Conservation (phyloP, 2,329 filamentous ascomycete genomes). For the Phialemonium atrogriseum region DNA sequence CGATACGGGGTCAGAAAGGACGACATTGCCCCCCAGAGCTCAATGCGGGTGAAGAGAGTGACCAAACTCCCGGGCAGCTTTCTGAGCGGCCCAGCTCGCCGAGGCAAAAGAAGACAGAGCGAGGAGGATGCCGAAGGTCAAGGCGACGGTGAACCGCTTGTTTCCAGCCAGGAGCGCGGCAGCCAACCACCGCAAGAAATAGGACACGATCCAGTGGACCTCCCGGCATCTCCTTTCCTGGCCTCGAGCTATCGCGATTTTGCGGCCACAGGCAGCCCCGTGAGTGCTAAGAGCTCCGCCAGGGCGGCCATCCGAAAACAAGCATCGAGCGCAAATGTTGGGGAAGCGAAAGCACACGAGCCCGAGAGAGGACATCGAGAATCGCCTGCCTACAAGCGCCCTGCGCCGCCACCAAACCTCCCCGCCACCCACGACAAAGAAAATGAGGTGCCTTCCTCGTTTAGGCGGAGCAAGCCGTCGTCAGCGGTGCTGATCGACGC, state of each 20-base stretch:
- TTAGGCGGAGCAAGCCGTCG: conserved; percentile 53
- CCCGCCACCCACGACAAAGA: conserved; percentile 70
- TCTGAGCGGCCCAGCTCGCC: conserved; percentile 68
- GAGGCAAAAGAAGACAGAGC: conserved; percentile 59
- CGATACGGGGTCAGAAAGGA: conserved; percentile 50
- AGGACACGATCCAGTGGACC: conserved; percentile 26
- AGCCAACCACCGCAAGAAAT: conserved; percentile 26
- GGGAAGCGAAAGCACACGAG: conserved; percentile 22
- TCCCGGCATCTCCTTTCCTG: conserved; percentile 34
- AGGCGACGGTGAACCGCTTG: conserved; percentile 30
- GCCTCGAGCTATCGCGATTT: conserved; percentile 35
- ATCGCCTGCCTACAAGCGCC: conserved; percentile 44
- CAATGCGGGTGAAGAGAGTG: conserved; percentile 69
- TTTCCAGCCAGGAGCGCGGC: conserved; percentile 33
- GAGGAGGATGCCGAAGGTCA: conserved; percentile 52
- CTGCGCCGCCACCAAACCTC: conserved; percentile 45
- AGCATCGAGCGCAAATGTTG: conserved; percentile 12
- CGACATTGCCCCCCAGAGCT: conserved; percentile 58
- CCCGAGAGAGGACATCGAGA: conserved; percentile 22
- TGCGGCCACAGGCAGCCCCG: conserved; percentile 50
- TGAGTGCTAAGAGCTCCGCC: conserved; percentile 37
- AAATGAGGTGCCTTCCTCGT: conserved; percentile 67
- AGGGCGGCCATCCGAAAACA: conserved; percentile 33
- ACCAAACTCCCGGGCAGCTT: conserved; percentile 70
- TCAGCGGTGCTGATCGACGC: conserved; percentile 52